Percentiles rank a stretch among this genome's conserved stretches.
phyloP scores from a whole-genome alignment of 1,139 yeast species.

The Magnusiomyces suaveolens region DNA sequence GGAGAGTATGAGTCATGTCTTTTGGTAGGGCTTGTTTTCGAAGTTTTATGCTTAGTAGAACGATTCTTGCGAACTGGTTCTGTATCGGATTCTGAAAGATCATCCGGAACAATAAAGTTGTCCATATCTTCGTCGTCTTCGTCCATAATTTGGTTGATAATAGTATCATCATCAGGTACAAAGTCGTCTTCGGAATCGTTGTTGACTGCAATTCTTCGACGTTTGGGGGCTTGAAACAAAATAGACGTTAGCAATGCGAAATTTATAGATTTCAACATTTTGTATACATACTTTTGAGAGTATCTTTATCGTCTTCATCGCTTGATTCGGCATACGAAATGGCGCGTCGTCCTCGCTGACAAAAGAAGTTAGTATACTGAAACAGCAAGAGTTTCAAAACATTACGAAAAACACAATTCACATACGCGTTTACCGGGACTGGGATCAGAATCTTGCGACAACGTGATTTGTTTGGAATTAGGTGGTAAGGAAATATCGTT shows the following conservation, averaged over 20 bases:
- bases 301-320: conserved; percentile 12
- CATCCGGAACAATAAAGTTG: conserved; percentile 13
- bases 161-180: conserved; percentile 13
- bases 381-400: background rate
- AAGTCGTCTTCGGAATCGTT: conserved; percentile 23
- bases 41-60: background rate
- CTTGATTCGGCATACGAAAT: conserved; percentile 14
- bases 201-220: conserved; percentile 13
- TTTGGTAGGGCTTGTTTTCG: conserved; percentile 8
- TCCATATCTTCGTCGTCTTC: conserved; percentile 18
- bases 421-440: conserved; percentile 7
- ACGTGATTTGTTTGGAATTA: background rate
- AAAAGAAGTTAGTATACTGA: conserved; percentile 1
- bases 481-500: background rate
- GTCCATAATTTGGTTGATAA: conserved; percentile 3
- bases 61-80: conserved; percentile 5
- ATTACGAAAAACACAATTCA: background rate
- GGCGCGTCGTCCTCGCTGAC: conserved; percentile 3
- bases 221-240: conserved; percentile 4
- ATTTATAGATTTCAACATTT: background rate
- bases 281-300: conserved; percentile 6
- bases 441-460: background rate
- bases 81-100: conserved; percentile 1
- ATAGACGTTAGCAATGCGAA: background rate
- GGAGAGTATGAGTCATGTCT: conserved; percentile 1